Percentiles rank a stretch among this genome's conserved stretches.
Conservation (phyloP, 2,329 filamentous ascomycete genomes). For the Cladosporium colombiae region DNA sequence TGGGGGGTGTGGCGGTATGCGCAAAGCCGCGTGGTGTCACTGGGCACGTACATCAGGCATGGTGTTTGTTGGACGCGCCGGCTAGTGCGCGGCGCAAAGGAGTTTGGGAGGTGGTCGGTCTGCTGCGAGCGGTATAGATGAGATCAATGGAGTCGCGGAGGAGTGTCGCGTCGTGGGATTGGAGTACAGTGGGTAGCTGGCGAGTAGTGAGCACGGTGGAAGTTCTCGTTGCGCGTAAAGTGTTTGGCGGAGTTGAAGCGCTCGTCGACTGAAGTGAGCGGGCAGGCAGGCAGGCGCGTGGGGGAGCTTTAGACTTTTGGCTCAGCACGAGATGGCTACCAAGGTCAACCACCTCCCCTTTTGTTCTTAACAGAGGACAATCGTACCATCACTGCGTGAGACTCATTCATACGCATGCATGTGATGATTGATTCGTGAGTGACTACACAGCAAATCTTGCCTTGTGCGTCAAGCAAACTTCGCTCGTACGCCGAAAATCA, state of each 20-base stretch:
- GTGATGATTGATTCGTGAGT: background rate
- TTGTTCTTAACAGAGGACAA: background rate
- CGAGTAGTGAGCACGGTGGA: background rate
- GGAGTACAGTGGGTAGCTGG: background rate
- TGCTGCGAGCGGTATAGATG: background rate
- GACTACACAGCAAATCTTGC: background rate
- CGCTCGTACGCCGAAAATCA: background rate
- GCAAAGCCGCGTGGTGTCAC: background rate
- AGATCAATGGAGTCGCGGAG: slow-evolving; percentile 7
- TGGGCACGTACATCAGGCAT: slow-evolving; percentile 42
- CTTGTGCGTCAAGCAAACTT: background rate
- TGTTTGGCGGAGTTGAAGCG: slow-evolving; percentile 20
- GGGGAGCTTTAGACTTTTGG: background rate
- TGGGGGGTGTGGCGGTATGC: background rate
- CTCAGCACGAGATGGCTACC: background rate
- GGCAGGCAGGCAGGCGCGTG: slow-evolving; percentile 6
- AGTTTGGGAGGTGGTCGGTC: background rate
- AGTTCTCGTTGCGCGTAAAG: background rate
- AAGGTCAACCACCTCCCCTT: background rate
- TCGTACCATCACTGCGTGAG: background rate
- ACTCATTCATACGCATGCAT: background rate
- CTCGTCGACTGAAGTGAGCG: slow-evolving; percentile 5
- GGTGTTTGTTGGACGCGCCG: slow-evolving; percentile 17
- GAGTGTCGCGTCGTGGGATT: background rate
- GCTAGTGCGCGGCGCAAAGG: slow-evolving; percentile 18